These are phyloP conservation scores for Parascedosporium putredinis DNA, from an alignment of 2,329 filamentous ascomycete species.

Conservation along the genomic window DNA sequence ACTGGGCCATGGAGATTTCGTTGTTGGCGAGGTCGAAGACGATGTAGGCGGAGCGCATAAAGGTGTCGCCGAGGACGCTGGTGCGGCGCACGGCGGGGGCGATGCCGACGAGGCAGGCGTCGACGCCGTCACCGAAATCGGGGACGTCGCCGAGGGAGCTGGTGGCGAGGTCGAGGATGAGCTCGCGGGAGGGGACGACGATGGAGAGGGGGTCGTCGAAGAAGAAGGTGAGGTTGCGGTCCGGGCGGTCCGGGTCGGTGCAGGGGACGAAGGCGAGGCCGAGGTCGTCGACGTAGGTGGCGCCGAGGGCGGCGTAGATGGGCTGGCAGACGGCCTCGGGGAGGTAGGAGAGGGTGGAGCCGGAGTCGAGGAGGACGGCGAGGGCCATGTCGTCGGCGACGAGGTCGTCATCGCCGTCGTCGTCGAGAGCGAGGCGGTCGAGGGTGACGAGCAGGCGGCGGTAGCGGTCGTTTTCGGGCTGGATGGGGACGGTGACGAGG, in stretches of 20 bases:
- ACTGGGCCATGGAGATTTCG: slow-evolving; percentile 60
- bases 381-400: slow-evolving; percentile 41
- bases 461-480: slow-evolving; percentile 39
- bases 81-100: slow-evolving; percentile 43
- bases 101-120: slow-evolving; percentile 59
- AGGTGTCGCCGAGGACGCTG: slow-evolving; percentile 63
- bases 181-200: slow-evolving; percentile 45
- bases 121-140: slow-evolving; percentile 39
- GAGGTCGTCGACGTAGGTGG: slow-evolving; percentile 41
- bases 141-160: slow-evolving; percentile 35
- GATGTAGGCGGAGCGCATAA: slow-evolving; percentile 63
- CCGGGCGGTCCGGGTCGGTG: slow-evolving; percentile 37
- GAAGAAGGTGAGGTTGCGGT: slow-evolving; percentile 38
- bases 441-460: slow-evolving; percentile 60
- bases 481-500: slow-evolving; percentile 58
- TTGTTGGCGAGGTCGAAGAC: slow-evolving; percentile 67
- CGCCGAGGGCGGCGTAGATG: slow-evolving; percentile 49
- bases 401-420: slow-evolving; percentile 26
- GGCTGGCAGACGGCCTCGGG: slow-evolving; percentile 41
- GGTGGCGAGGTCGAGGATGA: slow-evolving; percentile 43
- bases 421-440: slow-evolving; percentile 42
- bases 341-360: slow-evolving; percentile 57
- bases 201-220: slow-evolving; percentile 31
- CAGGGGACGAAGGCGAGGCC: slow-evolving; percentile 54
- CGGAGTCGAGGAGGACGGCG: slow-evolving; percentile 61